Conservation (phyloP, 1,139 yeast genomes). For the Suhomyces yuchorum region DNA sequence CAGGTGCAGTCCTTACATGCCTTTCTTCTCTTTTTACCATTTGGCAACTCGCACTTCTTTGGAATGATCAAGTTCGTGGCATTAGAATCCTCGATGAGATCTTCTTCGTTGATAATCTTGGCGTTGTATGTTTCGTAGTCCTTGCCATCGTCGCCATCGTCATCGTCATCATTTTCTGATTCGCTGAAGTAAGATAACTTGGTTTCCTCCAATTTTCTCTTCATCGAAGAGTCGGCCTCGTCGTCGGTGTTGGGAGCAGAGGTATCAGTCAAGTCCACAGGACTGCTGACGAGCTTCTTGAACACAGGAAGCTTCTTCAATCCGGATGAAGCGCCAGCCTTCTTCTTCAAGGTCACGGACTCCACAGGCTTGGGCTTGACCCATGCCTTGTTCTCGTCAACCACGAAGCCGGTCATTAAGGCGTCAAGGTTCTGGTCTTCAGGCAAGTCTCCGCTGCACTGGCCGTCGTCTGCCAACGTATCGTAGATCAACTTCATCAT, state of each 20-base stretch:
- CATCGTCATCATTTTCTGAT: constrained; percentile 44
- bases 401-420: constrained; percentile 64
- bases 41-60: constrained; percentile 49
- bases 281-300: constrained; percentile 16
- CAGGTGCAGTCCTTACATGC: constrained; percentile 98
- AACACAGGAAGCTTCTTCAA: constrained; percentile 18
- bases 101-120: constrained; percentile 47
- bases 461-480: constrained; percentile 50
- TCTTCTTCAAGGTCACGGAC: constrained; percentile 32
- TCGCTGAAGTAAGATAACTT: constrained; percentile 59
- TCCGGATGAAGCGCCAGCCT: constrained; percentile 15
- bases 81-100: constrained; percentile 32
- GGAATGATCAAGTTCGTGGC: constrained; percentile 45
- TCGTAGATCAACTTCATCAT: constrained; percentile 45
- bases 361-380: constrained; percentile 43
- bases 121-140: constrained; percentile 32
- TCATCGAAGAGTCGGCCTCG: constrained; percentile 41
- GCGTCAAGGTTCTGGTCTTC: constrained; percentile 56
- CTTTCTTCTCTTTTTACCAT: constrained; percentile 70
- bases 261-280: constrained; percentile 45
- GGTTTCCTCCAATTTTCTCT: constrained; percentile 46
- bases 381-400: constrained; percentile 43
- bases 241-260: constrained; percentile 42
- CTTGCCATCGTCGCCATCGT: constrained; percentile 40
- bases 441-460: constrained; percentile 55